Evolutionary conservation across 768 basidiomycete genomes (phyloP), one percentile per base, ranked within the genome.

Genomic region (Hypholoma fasciculare): DNA sequence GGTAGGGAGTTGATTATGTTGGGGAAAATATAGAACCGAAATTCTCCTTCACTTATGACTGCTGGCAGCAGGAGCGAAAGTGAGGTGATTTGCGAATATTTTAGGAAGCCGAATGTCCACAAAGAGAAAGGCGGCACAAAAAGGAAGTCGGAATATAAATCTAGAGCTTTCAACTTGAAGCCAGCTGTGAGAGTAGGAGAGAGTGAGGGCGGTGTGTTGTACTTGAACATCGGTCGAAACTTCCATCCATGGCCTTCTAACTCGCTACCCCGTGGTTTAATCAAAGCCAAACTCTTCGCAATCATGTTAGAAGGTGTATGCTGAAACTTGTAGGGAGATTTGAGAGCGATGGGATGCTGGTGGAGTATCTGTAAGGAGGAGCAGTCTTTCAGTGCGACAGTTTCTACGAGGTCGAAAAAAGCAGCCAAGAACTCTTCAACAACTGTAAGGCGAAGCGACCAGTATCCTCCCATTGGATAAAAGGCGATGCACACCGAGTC

Each of bases 111-210:
- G 26, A 59, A 62, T 38, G 51, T 62, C 57, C 61, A 59, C 3
- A 50, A 52, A 11, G 61, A 52, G 46, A 58, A 62, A 5, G 61
- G 57, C 7, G 61, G 61, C 23, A 56, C 36, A 34, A 62, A 46
- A 16, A 56, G 54, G 27, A 62, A 62, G 34, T 59, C 54, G 16
- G 47, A 49, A 26, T 54, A 30, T n/a, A 62, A 13, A 7, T 62
- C 58, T 4, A 62, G 17, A 23, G 43, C 43, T 7, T 38, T 59
- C 17, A 62, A 20, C 13, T 49, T 52, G 26, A 30, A 51, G 9
- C 7, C 23, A 11, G n/a, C 17, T 12, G 17, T 47, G 34, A 49
- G 49, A 7, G 37, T 13, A 16, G 53, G 44, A 36, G 36, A 47
- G n/a, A 36, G 43, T 9, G 42, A 37, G 7, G 52, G 57, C 12